Evolutionary conservation across 352 stramenopile genomes (phyloP), one percentile per base, ranked within the genome.

Genomic region (Phytopythium aichiense): DNA sequence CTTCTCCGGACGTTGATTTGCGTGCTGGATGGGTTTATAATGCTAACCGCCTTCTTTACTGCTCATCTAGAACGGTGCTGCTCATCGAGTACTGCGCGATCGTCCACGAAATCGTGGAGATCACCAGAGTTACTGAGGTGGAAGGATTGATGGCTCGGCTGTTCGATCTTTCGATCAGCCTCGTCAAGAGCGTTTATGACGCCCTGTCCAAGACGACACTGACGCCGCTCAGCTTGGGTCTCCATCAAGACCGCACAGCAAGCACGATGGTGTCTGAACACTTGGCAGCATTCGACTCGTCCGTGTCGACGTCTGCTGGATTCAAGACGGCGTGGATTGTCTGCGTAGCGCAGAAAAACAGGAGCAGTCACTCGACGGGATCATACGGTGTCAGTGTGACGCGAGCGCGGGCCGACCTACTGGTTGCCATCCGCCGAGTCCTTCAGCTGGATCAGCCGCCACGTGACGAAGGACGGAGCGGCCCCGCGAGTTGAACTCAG

Each of bases 61-160:
- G n/a, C 5, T 2, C 20, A 35, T 5, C 5, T 43, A 93, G 84
- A 28, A 92, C 77, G 40, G 81, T 94, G 25, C 53, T 91, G 42
- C 53, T 85, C 55, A 83, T 87, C 31, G 85, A 94, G 45, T 69
- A 85, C 8, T 80, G 77, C 35, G 81, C 79, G 31, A 80, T 92
- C 38, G 28, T 87, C 9, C 74, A 77, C 59, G 79, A 92, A 66
- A 40, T 73, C 4, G 61, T 71, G 43, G 45, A 53, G 22, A 69
- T 72, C 12, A 70, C 66, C 43, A 60, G 2, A 30, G 20, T 11
- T 23, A 16, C 7, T 30, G 40, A 51, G 37, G 54, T 11, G 8
- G 33, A 45, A 38, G 31, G 25, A 22, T 63, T 43, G 6, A 48
- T 25, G 13, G 11, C 31, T 18, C 22, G 5, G 2, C 25, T 70